These are phyloP conservation scores for Aspergillus sp. DNA, from an alignment of 2,329 filamentous ascomycete genomes.

Conservation along the genomic window DNA sequence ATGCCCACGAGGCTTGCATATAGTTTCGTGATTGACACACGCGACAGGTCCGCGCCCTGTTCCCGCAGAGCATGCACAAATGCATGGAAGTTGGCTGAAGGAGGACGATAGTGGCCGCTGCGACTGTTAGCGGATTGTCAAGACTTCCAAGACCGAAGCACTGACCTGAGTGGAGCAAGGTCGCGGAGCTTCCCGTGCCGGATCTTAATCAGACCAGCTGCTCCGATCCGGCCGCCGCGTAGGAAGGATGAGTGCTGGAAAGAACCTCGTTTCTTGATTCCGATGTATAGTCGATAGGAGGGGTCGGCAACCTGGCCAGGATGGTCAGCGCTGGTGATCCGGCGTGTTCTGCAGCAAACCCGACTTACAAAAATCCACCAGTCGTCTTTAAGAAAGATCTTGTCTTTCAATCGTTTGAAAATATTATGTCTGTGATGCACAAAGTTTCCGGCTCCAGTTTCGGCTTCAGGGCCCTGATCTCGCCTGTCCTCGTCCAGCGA, in stretches of 20 bases:
- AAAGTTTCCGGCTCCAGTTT: slow-evolving; percentile 62
- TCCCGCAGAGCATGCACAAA: slow-evolving; percentile 76
- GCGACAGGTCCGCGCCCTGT: slow-evolving; percentile 76
- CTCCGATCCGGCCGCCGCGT: slow-evolving; percentile 77
- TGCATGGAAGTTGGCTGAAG: slow-evolving; percentile 78
- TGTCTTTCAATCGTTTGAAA: slow-evolving; percentile 75
- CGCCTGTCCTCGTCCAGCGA: not conserved
- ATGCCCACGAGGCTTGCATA: slow-evolving; percentile 83
- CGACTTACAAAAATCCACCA: slow-evolving; percentile 82
- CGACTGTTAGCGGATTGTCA: slow-evolving; percentile 42
- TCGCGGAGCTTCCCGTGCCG: slow-evolving; percentile 77
- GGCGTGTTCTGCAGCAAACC: slow-evolving; percentile 18
- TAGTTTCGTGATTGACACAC: slow-evolving; percentile 76
- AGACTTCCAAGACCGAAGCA: not conserved
- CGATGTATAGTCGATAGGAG: slow-evolving; percentile 77
- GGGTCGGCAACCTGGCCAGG: slow-evolving; percentile 64
- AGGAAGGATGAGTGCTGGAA: slow-evolving; percentile 93
- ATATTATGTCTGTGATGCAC: slow-evolving; percentile 73
- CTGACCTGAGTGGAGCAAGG: slow-evolving; percentile 63
- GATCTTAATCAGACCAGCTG: slow-evolving; percentile 84
- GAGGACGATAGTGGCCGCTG: slow-evolving; percentile 83
- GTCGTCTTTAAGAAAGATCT: slow-evolving; percentile 77
- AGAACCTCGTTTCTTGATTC: slow-evolving; percentile 84
- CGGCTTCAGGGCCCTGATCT: slow-evolving; percentile 21
- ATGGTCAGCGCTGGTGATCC: not conserved